Base-by-base conservation (phyloP, 1,284 basidiomycete genomes). In the Fomitiporia mediterranea region DNA sequence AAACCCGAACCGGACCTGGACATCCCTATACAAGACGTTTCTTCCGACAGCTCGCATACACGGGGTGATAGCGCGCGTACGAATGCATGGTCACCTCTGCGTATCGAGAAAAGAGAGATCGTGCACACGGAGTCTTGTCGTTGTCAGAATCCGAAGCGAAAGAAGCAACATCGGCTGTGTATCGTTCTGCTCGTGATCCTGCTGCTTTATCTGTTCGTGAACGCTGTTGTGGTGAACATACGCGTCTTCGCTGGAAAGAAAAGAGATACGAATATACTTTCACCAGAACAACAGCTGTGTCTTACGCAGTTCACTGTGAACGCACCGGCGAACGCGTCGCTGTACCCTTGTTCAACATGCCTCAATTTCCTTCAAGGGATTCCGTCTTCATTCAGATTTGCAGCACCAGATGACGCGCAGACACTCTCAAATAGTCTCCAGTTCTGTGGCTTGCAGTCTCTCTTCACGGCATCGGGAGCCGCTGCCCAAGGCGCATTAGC, bases 331-430 rank as follows among this genome's bases (percentile, higher is more conserved):
- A 67, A 72, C 50, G 76, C 79, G 0, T 62, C 67, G 17, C 62
- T 65, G 1, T 81, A 79, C 62, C 77, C 78, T 13, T 81, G 80
- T 60, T 71, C 72, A 34, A 72, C 73, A 3, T 81, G 79, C 61
- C 69, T 78, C 25, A 63, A 77, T 0, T 61, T 70, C 21, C 64
- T 81, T 1, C 69, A 72, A 60, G 62, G 65, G 11, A 67, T 80
- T 8, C 70, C 78, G 3, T 65, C 68, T 9, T 70, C 66, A 39
- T 70, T 71, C 57, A 68, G 67, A 1, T 61, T 67, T 5, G 64
- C 64, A 5, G 69, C 72, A 48, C 42, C 67, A 6, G 63, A 70
- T 42, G 70, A 72, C 30, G 57, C 65, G 11, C 66, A 73, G 58
- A 60, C 64, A 23, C 66, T 76, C 35, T 54, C 60, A 43, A 72